Evolutionary conservation across 768 basidiomycete species (phyloP).

Genomic region (Thelephora aurantiotincta): DNA sequence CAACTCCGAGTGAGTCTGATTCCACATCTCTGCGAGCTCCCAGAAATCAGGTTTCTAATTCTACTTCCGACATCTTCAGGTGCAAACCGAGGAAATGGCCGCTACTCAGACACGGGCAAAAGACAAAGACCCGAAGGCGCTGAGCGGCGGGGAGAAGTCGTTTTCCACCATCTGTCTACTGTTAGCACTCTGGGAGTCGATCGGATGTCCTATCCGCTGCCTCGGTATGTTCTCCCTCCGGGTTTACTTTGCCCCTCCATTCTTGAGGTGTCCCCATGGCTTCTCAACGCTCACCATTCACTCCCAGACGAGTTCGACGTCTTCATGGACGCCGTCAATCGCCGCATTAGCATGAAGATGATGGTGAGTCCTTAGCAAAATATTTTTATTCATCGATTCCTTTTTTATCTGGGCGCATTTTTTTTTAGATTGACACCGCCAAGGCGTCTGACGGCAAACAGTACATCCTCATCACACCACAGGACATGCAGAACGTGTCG

Average conservation of each 20-base stretch:
- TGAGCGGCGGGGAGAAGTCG: slow-evolving; percentile 92
- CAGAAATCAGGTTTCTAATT: neutral
- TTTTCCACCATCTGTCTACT: slow-evolving; percentile 93
- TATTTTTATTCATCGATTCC: neutral
- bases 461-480: slow-evolving; percentile 93
- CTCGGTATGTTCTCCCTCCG: slow-evolving; percentile 37
- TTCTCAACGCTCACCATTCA: neutral
- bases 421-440: slow-evolving; percentile 69
- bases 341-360: slow-evolving; percentile 90
- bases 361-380: slow-evolving; percentile 38
- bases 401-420: neutral
- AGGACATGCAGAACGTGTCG: slow-evolving; percentile 68
- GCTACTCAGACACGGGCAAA: slow-evolving; percentile 37
- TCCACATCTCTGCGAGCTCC: too few relatives aligned
- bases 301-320: slow-evolving; percentile 88
- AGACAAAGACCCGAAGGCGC: slow-evolving; percentile 74
- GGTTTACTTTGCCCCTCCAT: too few relatives aligned
- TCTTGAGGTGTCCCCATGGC: neutral
- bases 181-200: slow-evolving; percentile 92
- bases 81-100: slow-evolving; percentile 73
- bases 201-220: slow-evolving; percentile 87
- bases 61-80: slow-evolving; percentile 21
- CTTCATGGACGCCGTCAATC: slow-evolving; percentile 91
- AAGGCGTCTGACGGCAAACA: slow-evolving; percentile 81
- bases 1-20: slow-evolving; percentile 39